Evolutionary conservation across 805 yeast genomes (phyloP).

Genomic region (Scheffersomyces lignosus): DNA sequence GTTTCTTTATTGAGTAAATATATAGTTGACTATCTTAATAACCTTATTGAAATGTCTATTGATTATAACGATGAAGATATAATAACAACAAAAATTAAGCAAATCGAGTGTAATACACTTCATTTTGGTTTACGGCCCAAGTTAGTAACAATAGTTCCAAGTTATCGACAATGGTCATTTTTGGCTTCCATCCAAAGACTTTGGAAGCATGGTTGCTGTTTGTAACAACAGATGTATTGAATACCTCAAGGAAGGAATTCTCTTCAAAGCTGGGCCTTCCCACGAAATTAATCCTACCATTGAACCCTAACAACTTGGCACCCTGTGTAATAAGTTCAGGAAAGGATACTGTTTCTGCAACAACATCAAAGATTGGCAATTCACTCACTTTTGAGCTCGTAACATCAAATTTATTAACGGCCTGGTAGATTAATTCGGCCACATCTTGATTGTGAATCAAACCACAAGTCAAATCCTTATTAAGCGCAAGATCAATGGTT

Average conservation of each 20-base stretch:
- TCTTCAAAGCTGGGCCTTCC: slow-evolving; percentile 1
- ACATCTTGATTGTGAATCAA: slow-evolving; percentile 1
- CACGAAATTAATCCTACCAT: slow-evolving; percentile 2
- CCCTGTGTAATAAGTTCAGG: not conserved
- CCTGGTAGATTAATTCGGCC: not conserved
- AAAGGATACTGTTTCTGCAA: not conserved
- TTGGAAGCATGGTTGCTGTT: not conserved
- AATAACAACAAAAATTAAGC: no score
- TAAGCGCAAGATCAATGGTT: not conserved
- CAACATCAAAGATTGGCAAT: slow-evolving; percentile 2
- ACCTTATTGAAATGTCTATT: no score
- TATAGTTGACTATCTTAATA: no score
- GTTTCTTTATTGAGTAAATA: no score
- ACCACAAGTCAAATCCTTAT: not conserved
- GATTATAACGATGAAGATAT: no score
- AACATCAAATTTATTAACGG: slow-evolving; percentile 1
- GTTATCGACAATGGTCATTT: not conserved
- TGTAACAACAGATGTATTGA: not conserved
- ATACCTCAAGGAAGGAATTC: slow-evolving; percentile 1
- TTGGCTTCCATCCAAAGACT: not conserved
- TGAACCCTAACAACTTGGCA: slow-evolving; percentile 1
- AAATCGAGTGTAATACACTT: not conserved
- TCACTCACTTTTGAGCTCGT: not conserved
- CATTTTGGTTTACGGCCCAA: not conserved
- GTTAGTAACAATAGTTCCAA: not conserved